Percentiles rank a stretch among this genome's conserved stretches.
These are phyloP conservation scores for Stellera chamaejasme DNA, from an alignment of 345 rosid genomes.

Conservation along the genomic window DNA sequence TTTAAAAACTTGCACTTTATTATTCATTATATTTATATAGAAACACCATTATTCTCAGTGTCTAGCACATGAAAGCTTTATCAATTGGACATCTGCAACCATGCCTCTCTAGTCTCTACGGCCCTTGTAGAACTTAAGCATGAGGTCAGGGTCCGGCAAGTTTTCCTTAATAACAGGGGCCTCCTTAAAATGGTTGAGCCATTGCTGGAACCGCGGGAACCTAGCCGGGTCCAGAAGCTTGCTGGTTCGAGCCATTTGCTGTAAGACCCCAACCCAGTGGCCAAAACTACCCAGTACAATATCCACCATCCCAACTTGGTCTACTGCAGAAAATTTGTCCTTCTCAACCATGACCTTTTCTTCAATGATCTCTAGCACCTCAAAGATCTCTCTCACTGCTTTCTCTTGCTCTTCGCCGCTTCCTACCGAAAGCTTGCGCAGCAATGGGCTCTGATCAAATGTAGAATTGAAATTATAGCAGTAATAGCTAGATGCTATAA, in stretches of 20 bases:
- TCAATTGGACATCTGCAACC: neutral
- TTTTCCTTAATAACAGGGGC: slow-evolving; percentile 9
- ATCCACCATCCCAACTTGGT: neutral
- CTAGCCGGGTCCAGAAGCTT: slow-evolving; percentile 2
- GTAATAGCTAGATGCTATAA: neutral
- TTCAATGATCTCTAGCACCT: slow-evolving; percentile 4
- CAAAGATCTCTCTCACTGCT: neutral
- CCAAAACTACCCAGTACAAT: neutral
- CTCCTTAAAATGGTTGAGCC: slow-evolving; percentile 9
- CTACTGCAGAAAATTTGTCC: neutral
- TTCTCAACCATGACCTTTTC: slow-evolving; percentile 8
- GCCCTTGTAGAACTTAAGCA: neutral
- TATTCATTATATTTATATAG: no score
- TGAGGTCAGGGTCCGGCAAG: neutral
- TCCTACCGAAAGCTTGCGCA: neutral
- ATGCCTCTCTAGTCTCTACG: slow-evolving; percentile 7
- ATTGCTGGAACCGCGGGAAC: slow-evolving; percentile 6
- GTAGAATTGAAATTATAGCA: neutral
- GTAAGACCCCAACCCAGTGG: slow-evolving; percentile 3
- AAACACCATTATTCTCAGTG: no score
- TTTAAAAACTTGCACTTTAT: no score
- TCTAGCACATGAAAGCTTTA: no score
- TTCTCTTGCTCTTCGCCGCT: slow-evolving; percentile 1
- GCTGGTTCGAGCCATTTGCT: neutral
- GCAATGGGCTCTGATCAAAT: neutral